phyloP scores from a whole-genome alignment of 1,284 basidiomycete genomes.

The Leccinum angustisporum region DNA sequence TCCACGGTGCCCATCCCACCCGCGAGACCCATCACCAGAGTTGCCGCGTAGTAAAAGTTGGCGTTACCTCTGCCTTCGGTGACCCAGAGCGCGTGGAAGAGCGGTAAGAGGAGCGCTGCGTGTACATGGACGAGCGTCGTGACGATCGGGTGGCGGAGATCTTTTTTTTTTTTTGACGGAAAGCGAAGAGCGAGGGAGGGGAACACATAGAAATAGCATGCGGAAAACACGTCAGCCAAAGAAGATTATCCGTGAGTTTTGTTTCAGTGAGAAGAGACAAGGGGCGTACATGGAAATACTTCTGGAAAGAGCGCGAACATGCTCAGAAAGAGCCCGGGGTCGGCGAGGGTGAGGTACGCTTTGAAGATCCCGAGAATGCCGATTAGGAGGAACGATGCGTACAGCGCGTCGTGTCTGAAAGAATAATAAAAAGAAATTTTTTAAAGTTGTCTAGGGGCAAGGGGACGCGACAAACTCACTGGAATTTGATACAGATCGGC shows the following conservation, averaged over 20 bases:
- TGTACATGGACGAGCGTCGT: conserved; percentile 85
- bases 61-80: conserved; percentile 92
- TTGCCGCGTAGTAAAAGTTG: conserved; percentile 97
- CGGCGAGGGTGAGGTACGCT: conserved; percentile 88
- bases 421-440: neutral
- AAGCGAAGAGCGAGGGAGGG: neutral
- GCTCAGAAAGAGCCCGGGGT: conserved; percentile 83
- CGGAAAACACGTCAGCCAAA: neutral
- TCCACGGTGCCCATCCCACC: conserved; percentile 85
- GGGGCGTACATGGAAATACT: conserved; percentile 70
- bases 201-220: neutral
- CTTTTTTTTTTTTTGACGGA: conserved; percentile 42
- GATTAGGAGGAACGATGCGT: conserved; percentile 73
- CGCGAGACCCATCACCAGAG: conserved; percentile 88
- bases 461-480: conserved; percentile 43
- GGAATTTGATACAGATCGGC: conserved; percentile 87
- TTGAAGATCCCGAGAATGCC: conserved; percentile 88
- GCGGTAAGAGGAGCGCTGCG: conserved; percentile 81
- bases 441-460: neutral
- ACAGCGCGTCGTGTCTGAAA: conserved; percentile 79
- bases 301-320: conserved; percentile 85
- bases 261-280: neutral
- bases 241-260: neutral
- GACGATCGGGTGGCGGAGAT: conserved; percentile 85
- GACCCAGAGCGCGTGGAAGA: conserved; percentile 94